Conservation (phyloP, 768 basidiomycete genomes). For the Psilocybe tampanensis region DNA sequence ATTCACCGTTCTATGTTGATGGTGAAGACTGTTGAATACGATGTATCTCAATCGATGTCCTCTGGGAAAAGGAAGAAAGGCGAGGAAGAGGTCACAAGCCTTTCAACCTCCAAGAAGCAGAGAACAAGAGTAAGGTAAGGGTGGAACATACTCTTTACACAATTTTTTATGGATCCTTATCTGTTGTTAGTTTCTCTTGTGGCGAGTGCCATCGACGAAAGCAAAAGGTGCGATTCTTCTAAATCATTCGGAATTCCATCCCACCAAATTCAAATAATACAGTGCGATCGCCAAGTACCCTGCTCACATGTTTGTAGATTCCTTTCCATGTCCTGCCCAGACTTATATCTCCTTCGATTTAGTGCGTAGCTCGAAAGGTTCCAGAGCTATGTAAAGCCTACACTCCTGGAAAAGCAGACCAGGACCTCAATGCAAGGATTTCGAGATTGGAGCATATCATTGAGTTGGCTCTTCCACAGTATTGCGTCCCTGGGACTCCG, state of each 20-base stretch:
- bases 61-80: conserved; percentile 62
- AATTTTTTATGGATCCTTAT: not conserved
- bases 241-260: not conserved
- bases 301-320: conserved; percentile 71
- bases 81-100: conserved; percentile 56
- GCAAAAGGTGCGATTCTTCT: conserved; percentile 62
- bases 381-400: conserved; percentile 89
- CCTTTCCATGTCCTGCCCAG: conserved; percentile 7
- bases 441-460: conserved; percentile 81
- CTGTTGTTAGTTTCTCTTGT: conserved; percentile 67
- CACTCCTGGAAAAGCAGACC: conserved; percentile 84
- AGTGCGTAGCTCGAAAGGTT: conserved; percentile 86
- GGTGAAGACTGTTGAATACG: conserved; percentile 39
- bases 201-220: conserved; percentile 89
- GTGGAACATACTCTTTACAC: not conserved
- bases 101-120: conserved; percentile 60
- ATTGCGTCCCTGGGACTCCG: conserved; percentile 47
- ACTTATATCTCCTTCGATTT: conserved; percentile 13
- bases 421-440: conserved; percentile 75
- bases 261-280: conserved; percentile 16
- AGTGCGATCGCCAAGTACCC: conserved; percentile 87
- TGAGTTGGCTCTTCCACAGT: conserved; percentile 79
- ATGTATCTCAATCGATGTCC: conserved; percentile 27
- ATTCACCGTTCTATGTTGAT: conserved; percentile 26
- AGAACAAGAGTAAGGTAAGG: conserved; percentile 76